Evolutionary conservation across 148 eudicot genomes (phyloP).

Genomic region (Rhododendron vialii): DNA sequence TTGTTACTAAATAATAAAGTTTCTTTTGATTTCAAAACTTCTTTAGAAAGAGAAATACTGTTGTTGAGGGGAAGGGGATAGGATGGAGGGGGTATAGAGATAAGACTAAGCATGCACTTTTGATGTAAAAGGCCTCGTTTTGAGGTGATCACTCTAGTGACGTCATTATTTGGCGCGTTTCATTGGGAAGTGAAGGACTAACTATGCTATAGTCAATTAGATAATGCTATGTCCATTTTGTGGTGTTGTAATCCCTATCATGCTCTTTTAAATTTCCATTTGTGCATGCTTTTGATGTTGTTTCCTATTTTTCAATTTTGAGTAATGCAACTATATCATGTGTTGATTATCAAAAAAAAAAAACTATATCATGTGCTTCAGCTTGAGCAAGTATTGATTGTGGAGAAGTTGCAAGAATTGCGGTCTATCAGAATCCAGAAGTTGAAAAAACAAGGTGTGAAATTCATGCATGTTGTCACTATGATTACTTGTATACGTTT

Average conservation of each 20-base stretch:
- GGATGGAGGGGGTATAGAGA: background rate
- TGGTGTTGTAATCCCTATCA: background rate
- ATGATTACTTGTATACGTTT: background rate
- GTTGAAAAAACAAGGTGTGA: conserved; percentile 85
- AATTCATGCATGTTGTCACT: background rate
- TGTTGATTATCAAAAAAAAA: background rate
- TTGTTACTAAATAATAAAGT: background rate
- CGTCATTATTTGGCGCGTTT: no score
- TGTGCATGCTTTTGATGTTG: background rate
- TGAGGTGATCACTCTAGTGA: background rate
- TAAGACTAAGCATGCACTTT: background rate
- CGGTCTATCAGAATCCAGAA: conserved; percentile 85
- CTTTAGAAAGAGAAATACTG: background rate
- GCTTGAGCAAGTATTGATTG: conserved; percentile 88
- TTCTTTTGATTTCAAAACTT: background rate
- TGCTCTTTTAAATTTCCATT: background rate
- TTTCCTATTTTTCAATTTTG: background rate
- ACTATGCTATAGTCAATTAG: no score
- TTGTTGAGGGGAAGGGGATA: background rate
- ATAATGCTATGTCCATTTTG: no score
- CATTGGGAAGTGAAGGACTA: no score
- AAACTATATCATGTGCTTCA: conserved; percentile 28
- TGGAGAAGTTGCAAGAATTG: conserved; percentile 93
- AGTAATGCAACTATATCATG: background rate
- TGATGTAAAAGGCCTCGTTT: background rate